These are phyloP conservation scores for Knoxdaviesia proteae DNA, from an alignment of 2,329 filamentous ascomycete genomes.

Conservation along the genomic window DNA sequence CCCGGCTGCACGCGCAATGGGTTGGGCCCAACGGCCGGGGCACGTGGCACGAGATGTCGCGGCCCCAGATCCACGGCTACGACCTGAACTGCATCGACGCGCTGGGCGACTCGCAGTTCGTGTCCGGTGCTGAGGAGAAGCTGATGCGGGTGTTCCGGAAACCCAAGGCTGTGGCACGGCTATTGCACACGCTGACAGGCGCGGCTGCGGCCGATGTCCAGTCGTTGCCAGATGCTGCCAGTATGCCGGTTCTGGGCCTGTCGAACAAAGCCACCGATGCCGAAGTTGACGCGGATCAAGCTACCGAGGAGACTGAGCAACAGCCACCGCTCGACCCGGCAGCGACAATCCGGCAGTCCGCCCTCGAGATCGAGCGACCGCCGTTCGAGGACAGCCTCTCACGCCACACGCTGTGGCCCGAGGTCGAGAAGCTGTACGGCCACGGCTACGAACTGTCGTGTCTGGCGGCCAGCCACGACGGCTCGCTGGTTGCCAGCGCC, in stretches of 20 bases:
- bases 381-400: constrained; percentile 80
- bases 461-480: constrained; percentile 57
- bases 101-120: constrained; percentile 53
- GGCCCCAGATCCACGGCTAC: constrained; percentile 95
- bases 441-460: constrained; percentile 94
- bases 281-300: constrained; percentile 15
- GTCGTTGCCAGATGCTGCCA: constrained; percentile 63
- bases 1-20: constrained; percentile 71
- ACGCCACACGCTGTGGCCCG: constrained; percentile 83
- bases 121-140: constrained; percentile 93
- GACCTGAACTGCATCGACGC: constrained; percentile 86
- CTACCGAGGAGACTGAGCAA: constrained; percentile 24
- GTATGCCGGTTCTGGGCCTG: constrained; percentile 83
- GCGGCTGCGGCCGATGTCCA: constrained; percentile 13
- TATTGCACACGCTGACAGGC: constrained; percentile 48
- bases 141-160: constrained; percentile 89
- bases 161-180: constrained; percentile 58
- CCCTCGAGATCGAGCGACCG: constrained; percentile 47
- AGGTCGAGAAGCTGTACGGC: constrained; percentile 89
- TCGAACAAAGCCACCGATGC: constrained; percentile 78
- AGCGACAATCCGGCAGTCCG: constrained; percentile 34
- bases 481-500: constrained; percentile 63
- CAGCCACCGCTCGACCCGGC: constrained; percentile 27
- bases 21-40: constrained; percentile 15
- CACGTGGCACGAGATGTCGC: constrained; percentile 89